These are phyloP conservation scores for Lactifluus hygrophoroides DNA, from an alignment of 768 basidiomycete species.

Conservation along the genomic window DNA sequence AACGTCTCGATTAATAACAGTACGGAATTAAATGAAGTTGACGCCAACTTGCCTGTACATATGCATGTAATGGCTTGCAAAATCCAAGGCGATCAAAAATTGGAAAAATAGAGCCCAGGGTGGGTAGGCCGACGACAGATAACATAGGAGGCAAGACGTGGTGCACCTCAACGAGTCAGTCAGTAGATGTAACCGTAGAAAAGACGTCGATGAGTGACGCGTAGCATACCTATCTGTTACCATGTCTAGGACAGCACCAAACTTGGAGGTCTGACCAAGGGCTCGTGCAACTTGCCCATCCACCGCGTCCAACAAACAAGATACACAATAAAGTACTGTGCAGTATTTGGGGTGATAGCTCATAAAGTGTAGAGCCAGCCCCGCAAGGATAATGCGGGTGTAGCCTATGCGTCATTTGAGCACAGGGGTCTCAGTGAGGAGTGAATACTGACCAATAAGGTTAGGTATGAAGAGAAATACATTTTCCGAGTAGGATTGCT, in stretches of 20 bases:
- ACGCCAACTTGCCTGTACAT: conserved; percentile 81
- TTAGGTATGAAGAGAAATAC: conserved; percentile 97
- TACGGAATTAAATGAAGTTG: neutral
- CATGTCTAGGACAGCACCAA: conserved; percentile 98
- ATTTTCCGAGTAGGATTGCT: conserved; percentile 85
- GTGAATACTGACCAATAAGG: conserved; percentile 66
- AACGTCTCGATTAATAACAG: conserved; percentile 2
- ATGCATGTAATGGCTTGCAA: conserved; percentile 98
- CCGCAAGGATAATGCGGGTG: conserved; percentile 83
- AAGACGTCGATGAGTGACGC: neutral
- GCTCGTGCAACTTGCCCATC: conserved; percentile 90
- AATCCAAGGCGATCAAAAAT: conserved; percentile 93
- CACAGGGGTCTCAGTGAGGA: neutral
- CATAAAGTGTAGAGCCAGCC: conserved; percentile 85
- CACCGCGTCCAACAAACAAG: conserved; percentile 89
- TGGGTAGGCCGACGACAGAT: conserved; percentile 87
- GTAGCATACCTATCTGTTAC: conserved; percentile 84
- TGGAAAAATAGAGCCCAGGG: conserved; percentile 80
- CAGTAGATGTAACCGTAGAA: neutral
- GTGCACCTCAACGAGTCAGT: conserved; percentile 59
- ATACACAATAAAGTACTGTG: conserved; percentile 81
- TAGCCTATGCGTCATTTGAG: conserved; percentile 50
- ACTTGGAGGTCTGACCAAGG: conserved; percentile 87
- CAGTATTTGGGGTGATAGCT: conserved; percentile 90
- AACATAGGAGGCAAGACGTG: conserved; percentile 90